phyloP scores from a whole-genome alignment of 345 rosid genomes.

The Hibiscus mutabilis region DNA sequence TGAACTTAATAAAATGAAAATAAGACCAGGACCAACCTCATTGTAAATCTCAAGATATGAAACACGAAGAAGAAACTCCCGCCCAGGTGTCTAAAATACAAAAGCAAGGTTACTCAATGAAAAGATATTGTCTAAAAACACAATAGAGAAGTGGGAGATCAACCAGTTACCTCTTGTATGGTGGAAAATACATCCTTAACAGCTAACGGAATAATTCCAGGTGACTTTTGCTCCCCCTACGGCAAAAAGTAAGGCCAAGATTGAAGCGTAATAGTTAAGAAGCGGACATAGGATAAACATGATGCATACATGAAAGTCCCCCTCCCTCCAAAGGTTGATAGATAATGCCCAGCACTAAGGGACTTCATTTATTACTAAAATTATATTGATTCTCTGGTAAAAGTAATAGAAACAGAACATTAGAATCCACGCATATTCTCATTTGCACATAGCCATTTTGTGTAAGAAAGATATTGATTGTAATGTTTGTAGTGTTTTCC shows the following conservation, averaged over 20 bases:
- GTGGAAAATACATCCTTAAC: conserved; percentile 92
- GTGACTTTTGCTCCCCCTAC: conserved; percentile 97
- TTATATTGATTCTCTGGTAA: not conserved
- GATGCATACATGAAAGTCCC: not conserved
- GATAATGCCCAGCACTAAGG: not conserved
- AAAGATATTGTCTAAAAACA: not conserved
- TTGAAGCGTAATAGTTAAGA: not conserved
- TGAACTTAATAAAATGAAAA: not conserved
- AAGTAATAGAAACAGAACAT: not conserved
- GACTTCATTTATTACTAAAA: not conserved
- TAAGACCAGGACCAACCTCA: conserved; percentile 47
- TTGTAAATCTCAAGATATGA: conserved; percentile 96
- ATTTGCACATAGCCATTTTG: no score
- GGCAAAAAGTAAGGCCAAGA: conserved; percentile 9
- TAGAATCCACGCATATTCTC: not conserved
- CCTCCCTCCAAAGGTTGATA: not conserved
- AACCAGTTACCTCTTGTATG: conserved; percentile 74
- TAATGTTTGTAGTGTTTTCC: not conserved
- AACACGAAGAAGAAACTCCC: conserved; percentile 95
- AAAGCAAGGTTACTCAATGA: conserved; percentile 8
- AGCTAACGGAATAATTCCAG: conserved; percentile 87
- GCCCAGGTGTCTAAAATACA: conserved; percentile 65
- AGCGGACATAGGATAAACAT: not conserved
- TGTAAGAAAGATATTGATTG: no score
- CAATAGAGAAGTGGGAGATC: not conserved